phyloP scores from a whole-genome alignment of 2,329 filamentous ascomycete genomes.

The Penicillium glabrum region DNA sequence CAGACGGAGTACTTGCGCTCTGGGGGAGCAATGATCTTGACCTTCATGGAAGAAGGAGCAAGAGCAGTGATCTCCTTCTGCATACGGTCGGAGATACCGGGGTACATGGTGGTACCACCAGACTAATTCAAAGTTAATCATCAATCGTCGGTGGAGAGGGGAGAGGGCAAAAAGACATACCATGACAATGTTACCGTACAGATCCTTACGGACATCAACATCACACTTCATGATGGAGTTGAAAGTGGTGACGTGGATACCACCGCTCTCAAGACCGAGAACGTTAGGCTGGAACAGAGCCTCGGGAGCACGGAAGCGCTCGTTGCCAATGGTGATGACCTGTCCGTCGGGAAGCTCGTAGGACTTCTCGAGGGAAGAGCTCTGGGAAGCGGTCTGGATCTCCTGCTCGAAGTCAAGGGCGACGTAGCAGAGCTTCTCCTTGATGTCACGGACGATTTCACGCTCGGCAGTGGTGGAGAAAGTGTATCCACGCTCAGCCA shows the following conservation, averaged over 20 bases:
- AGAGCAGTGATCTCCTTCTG: constrained; percentile 99
- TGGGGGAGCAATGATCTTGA: constrained; percentile 99
- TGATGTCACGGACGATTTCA: constrained; percentile 99
- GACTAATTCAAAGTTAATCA: constrained; percentile 60
- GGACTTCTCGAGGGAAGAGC: constrained; percentile 98
- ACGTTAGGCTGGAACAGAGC: constrained; percentile 99
- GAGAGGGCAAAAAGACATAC: constrained; percentile 57
- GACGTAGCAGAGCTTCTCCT: constrained; percentile 99
- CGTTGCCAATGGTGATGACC: constrained; percentile 99
- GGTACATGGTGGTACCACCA: constrained; percentile 99
- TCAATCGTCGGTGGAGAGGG: neutral
- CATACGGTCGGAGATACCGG: constrained; percentile 99
- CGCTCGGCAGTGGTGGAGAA: constrained; percentile 99
- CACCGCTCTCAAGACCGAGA: constrained; percentile 95
- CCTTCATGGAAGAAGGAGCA: constrained; percentile 99
- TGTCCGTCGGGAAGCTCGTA: constrained; percentile 99
- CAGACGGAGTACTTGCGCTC: constrained; percentile 99
- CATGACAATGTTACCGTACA: constrained; percentile 99
- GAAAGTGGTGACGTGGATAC: constrained; percentile 99
- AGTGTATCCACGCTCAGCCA: constrained; percentile 98
- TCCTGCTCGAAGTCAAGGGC: constrained; percentile 99
- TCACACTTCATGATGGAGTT: constrained; percentile 99
- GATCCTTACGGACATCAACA: constrained; percentile 99
- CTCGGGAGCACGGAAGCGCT: constrained; percentile 99
- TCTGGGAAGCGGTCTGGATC: constrained; percentile 99